A percentile compares a stretch with the other conserved stretches of the same genome.
Conservation (phyloP, 75 land plant species). For the Picea glauca region DNA sequence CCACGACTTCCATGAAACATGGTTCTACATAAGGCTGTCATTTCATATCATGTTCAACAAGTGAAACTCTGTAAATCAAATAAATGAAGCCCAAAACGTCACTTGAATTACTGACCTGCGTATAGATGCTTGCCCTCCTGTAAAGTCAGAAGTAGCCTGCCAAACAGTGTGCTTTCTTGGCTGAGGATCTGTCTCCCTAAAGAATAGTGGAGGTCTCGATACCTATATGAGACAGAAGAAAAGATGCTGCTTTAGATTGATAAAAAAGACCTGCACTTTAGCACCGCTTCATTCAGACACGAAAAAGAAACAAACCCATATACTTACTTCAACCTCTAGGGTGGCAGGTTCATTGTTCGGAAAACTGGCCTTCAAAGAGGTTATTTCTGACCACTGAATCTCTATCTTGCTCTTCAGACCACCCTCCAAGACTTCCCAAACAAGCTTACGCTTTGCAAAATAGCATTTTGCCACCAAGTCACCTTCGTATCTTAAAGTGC, state of each 20-base stretch:
- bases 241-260: neutral
- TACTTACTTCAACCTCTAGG: constrained; percentile 68
- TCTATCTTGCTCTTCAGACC: constrained; percentile 86
- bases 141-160: constrained; percentile 66
- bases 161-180: constrained; percentile 86
- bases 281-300: neutral
- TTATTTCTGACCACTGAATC: constrained; percentile 88
- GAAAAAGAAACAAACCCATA: constrained; percentile 6
- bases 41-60: too few relatives aligned
- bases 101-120: constrained; percentile 36
- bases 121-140: constrained; percentile 69
- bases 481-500: constrained; percentile 45
- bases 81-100: neutral
- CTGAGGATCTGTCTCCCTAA: constrained; percentile 69
- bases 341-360: constrained; percentile 41
- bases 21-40: too few relatives aligned
- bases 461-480: constrained; percentile 88
- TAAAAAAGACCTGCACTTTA: neutral
- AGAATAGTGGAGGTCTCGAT: constrained; percentile 68
- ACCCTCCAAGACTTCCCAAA: constrained; percentile 86
- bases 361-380: constrained; percentile 48
- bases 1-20: too few relatives aligned
- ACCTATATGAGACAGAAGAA: constrained; percentile 17
- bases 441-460: constrained; percentile 82
- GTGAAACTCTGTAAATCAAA: neutral